These are phyloP conservation scores for Pharnaceum exiguum DNA, from an alignment of 148 eudicot species.

Conservation along the genomic window DNA sequence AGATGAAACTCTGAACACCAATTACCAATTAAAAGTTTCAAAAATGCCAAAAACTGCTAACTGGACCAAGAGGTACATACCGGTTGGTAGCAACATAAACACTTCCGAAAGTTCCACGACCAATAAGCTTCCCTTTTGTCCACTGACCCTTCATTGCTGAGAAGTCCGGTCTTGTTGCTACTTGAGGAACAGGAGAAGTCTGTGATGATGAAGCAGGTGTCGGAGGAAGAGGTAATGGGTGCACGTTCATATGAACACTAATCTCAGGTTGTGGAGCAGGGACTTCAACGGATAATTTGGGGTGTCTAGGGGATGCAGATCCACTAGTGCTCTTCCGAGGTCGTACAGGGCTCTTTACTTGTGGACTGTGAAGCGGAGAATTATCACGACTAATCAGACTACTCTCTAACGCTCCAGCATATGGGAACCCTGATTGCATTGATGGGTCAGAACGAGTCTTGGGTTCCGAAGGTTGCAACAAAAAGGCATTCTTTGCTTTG, in stretches of 20 bases:
- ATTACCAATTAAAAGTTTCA: neutral
- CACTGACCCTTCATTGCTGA: constrained; percentile 49
- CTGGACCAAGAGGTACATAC: constrained; percentile 23
- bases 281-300: constrained; percentile 29
- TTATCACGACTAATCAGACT: constrained; percentile 27
- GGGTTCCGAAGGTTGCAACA: constrained; percentile 27
- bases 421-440: constrained; percentile 19
- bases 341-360: constrained; percentile 24
- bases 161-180: constrained; percentile 25
- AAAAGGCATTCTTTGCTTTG: constrained; percentile 31
- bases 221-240: constrained; percentile 94
- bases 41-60: neutral
- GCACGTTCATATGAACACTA: constrained; percentile 34
- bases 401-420: constrained; percentile 26
- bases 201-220: constrained; percentile 32
- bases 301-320: constrained; percentile 50
- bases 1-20: neutral
- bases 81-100: constrained; percentile 82
- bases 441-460: constrained; percentile 58
- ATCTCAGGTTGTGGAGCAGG: constrained; percentile 28
- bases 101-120: constrained; percentile 95
- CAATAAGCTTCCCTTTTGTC: constrained; percentile 90
- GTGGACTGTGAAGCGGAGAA: constrained; percentile 41
- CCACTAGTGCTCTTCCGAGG: constrained; percentile 31
- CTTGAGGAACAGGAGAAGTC: constrained; percentile 32